Base-by-base conservation (phyloP, 345 rosid species). In the Linum trigynum region DNA sequence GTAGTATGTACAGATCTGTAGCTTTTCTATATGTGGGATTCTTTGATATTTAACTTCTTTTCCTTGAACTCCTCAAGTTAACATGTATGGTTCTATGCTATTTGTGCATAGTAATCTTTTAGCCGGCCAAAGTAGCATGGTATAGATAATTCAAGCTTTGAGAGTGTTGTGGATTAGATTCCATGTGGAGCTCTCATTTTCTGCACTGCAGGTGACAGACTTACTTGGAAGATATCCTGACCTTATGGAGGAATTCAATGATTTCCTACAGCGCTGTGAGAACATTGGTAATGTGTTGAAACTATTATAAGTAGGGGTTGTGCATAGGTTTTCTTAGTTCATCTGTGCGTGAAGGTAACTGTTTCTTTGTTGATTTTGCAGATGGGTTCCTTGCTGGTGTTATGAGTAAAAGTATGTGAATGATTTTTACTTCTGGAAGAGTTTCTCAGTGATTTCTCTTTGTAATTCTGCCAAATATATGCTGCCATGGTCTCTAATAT, bases 331-430 rank as follows among this genome's bases (percentile, higher is more conserved):
- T 72, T 61, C 35, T 16, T 23, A 23, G 57, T 65, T 17, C 23
- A 38, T 48, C n/a, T 56, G 9, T 51, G 3, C 45, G 58, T 41
- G 50, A 57, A 5, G 64, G 65, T 65, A 35, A 2, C 67, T 70
- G 23, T 70, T 62, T 61, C 37, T 16, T 63, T 57, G 41, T 70
- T 39, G 61, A 68, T 78, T 69, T 75, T 75, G 84, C 92, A 90
- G 99, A 90, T 83, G 97, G 95, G 60, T 91, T 88, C 75, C 89
- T 88, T 45, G 92, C 97, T 65, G 94, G 94, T 39, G 91, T 90
- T 67, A 86, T 88, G 85, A 86, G 86, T 84, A 94, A 84, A 82
- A 94, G 97, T 94, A 88, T 65, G 97, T 76, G 60, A 68, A 58
- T 17, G 61, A 9, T 38, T 61, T 59, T 4, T 39, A 57, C 59